Evolutionary conservation across 495 filamentous ascomycete species (phyloP), one percentile per base, ranked within the genome.

Genomic region (Neurospora sp.): DNA sequence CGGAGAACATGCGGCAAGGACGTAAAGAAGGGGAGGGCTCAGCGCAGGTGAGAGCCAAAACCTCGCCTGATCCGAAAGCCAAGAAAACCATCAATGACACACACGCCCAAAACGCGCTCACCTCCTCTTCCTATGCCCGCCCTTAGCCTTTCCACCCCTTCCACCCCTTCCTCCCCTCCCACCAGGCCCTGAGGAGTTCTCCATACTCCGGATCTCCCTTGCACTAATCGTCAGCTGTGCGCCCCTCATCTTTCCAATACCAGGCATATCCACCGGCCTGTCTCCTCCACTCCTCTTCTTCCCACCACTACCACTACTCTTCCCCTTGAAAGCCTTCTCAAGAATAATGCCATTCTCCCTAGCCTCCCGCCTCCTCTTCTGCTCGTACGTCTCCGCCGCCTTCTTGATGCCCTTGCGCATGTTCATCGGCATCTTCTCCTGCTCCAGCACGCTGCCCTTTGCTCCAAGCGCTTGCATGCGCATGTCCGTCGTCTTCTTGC

Each of bases 311-410:
- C 82, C 83, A 39, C 80, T 83, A 54, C 80, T 89, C 69, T 79
- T 83, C 5, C 80, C 82, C 39, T 3, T 34, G 13, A 45, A 73
- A 24, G 86, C 87, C 74, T 89, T 90, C 84, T 98, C 96, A 3
- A 99, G 84, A 72, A 98, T 88, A 73, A 98, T 91, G 8, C 96
- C 96, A 75, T 94, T 96, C 83, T 98, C 94, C 76, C 87, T 89
- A 8, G 96, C 96, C 76, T 97, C 92, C 38, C 82, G 84, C 39
- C 96, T 83, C 40, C 96, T 83, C 78, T 85, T 92, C 3, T 88
- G 85, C 77, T 98, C 94, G 72, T 88, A 88, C 43, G 83, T 81
- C 15, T 77, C 82, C 4, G 88, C 87, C 72, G 92, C 92, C 4
- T 88, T 86, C 11, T 85, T 82, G 72, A 98, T 97, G 8, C 94